A percentile compares a stretch with the other conserved stretches of the same genome.
These are phyloP conservation scores for Aureobasidium sp. DNA, from an alignment of 2,329 filamentous ascomycete species.

Conservation along the genomic window DNA sequence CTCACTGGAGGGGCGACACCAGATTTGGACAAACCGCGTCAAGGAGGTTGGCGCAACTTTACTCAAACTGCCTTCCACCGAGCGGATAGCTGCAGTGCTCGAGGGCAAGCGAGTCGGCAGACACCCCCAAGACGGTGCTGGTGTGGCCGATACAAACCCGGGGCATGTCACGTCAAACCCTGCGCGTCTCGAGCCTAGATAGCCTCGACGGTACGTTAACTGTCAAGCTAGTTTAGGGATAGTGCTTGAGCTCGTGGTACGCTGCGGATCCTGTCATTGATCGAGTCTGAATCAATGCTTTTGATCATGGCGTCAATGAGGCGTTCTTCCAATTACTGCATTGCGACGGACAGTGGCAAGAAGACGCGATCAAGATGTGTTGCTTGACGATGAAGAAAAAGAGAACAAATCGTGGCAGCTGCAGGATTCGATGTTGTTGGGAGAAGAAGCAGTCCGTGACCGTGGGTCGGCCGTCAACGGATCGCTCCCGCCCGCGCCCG, in stretches of 20 bases:
- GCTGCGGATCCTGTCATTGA: conserved; percentile 8
- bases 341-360: background rate
- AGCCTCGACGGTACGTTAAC: conserved; percentile 4
- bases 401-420: background rate
- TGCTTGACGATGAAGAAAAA: background rate
- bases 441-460: background rate
- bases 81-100: background rate
- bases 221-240: conserved; percentile 13
- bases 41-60: conserved; percentile 10
- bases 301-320: conserved; percentile 1
- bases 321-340: background rate
- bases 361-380: background rate
- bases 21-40: background rate
- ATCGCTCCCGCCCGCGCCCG: background rate
- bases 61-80: background rate
- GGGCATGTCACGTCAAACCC: conserved; percentile 11
- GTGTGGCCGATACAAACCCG: background rate
- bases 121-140: background rate
- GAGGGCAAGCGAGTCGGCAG: background rate
- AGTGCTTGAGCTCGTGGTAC: conserved; percentile 6
- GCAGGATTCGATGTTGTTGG: conserved; percentile 12
- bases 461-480: conserved; percentile 1
- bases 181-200: conserved; percentile 2
- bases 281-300: conserved; percentile 8
- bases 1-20: background rate